Base-by-base conservation (phyloP, 2,329 filamentous ascomycete species). In the Colletotrichum sp. region DNA sequence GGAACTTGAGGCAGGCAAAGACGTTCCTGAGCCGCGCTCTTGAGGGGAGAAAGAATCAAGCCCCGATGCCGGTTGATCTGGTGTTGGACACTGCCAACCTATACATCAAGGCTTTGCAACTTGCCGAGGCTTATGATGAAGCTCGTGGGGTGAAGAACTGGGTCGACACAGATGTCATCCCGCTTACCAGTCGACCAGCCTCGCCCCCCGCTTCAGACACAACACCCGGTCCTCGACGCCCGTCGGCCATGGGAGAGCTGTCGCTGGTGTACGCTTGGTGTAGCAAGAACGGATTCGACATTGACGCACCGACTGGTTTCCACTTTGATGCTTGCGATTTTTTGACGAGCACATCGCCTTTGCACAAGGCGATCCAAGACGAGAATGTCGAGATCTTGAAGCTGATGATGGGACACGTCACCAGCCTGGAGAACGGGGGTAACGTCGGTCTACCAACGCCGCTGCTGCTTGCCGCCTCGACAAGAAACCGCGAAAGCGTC, bases 401-500 rank as follows among this genome's bases (percentile, higher is more conserved):
- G 13, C 73, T 78, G 68, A 83, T 83, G 81, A 39, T 83, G 28
- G 69, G 65, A 7, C 75, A 78, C 26, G 76, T 78, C 28, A 61
- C 73, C 18, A 70, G 80, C 30, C 67, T 82, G 24, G 80, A 81
- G 64, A 77, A 79, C n/a, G 70, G 57, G 7, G 72, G 74, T 5
- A 79, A 81, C 59, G 68, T 64, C 7, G 78, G 74, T 1, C 64
- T 76, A 2, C 80, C 79, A 43, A 82, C 82, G 7, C 79, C 81
- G 24, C 39, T 84, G 21, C 81, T 83, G 48, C 70, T 78, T 9
- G 83, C 83, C 3, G 83, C 83, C n/a, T 78, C 80, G 4, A 83
- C 78, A 21, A 80, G 81, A 12, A 81, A 82, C 21, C 79, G 79
- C 30, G 52, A 80, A 16, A 69, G 82, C 1, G 81, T 81, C 18